Evolutionary conservation across 192 early-diverging fungal species (phyloP).

Genomic region (Pecoramyces ruminantium): DNA sequence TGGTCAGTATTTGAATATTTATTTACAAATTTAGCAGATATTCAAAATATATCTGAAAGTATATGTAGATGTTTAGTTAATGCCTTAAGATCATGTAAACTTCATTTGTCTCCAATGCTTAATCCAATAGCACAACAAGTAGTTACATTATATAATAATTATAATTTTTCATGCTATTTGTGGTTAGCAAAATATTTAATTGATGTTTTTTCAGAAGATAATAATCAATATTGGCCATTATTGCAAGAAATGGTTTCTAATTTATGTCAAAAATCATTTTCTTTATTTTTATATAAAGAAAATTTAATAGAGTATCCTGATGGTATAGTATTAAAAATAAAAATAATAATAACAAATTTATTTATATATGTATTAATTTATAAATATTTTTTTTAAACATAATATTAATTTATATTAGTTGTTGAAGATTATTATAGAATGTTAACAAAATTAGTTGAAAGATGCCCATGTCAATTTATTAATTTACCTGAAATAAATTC

Average conservation of each 20-base stretch:
- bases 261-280: conserved; percentile 20
- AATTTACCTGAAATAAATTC: conserved; percentile 31
- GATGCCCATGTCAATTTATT: conserved; percentile 27
- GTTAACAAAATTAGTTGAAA: conserved; percentile 22
- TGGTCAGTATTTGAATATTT: conserved; percentile 56
- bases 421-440: conserved; percentile 62
- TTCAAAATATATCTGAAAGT: conserved; percentile 22
- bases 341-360: too few relatives aligned
- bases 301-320: conserved; percentile 2
- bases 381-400: too few relatives aligned
- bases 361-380: neutral
- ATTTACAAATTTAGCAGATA: conserved; percentile 25
- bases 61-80: conserved; percentile 35
- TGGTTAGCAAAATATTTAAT: conserved; percentile 63
- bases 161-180: conserved; percentile 48
- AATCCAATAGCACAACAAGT: conserved; percentile 37
- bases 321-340: neutral
- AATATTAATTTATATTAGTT: conserved; percentile 39
- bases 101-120: conserved; percentile 33
- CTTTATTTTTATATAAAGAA: neutral
- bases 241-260: conserved; percentile 31
- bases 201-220: conserved; percentile 31
- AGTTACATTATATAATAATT: conserved; percentile 47
- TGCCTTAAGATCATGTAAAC: conserved; percentile 33
- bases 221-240: neutral